Conservation (phyloP, 176 grass and related monocot species). For the Bothriochloa decipiens region DNA sequence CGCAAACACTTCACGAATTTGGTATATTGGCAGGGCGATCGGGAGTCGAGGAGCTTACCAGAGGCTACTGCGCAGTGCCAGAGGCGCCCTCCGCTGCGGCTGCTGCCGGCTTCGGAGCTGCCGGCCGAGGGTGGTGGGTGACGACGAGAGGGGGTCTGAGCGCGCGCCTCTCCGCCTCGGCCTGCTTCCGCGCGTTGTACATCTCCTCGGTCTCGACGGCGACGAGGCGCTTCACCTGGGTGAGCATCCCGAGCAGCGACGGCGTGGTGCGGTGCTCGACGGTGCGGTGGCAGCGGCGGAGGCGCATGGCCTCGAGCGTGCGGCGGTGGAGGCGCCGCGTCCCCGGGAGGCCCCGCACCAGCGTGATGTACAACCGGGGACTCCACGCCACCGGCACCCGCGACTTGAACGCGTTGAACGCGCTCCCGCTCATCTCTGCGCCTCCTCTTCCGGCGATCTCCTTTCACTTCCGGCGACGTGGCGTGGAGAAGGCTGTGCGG, state of each 20-base stretch:
- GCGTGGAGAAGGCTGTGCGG: background rate
- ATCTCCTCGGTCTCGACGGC: conserved; percentile 90
- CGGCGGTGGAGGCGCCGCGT: conserved; percentile 91
- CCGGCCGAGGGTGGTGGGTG: conserved; percentile 40
- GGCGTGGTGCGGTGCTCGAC: conserved; percentile 91
- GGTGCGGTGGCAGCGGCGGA: conserved; percentile 89
- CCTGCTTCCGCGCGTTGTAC: conserved; percentile 73
- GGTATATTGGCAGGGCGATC: background rate
- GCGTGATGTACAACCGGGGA: conserved; percentile 79
- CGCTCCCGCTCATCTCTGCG: conserved; percentile 67
- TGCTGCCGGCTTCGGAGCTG: background rate
- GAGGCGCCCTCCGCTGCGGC: background rate
- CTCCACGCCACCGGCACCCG: conserved; percentile 74
- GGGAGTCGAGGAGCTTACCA: conserved; percentile 9
- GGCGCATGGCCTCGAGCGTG: conserved; percentile 96
- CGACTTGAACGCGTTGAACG: conserved; percentile 86
- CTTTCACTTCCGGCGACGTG: background rate
- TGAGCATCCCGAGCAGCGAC: conserved; percentile 90
- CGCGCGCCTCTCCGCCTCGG: conserved; percentile 68
- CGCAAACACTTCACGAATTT: background rate
- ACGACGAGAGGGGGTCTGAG: conserved; percentile 78
- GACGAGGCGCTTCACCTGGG: conserved; percentile 92
- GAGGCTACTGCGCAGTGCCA: conserved; percentile 21
- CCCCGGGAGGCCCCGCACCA: conserved; percentile 80
- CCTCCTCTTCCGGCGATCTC: background rate